These are phyloP conservation scores for Pythium volutum DNA, from an alignment of 352 stramenopile genomes.

Conservation along the genomic window DNA sequence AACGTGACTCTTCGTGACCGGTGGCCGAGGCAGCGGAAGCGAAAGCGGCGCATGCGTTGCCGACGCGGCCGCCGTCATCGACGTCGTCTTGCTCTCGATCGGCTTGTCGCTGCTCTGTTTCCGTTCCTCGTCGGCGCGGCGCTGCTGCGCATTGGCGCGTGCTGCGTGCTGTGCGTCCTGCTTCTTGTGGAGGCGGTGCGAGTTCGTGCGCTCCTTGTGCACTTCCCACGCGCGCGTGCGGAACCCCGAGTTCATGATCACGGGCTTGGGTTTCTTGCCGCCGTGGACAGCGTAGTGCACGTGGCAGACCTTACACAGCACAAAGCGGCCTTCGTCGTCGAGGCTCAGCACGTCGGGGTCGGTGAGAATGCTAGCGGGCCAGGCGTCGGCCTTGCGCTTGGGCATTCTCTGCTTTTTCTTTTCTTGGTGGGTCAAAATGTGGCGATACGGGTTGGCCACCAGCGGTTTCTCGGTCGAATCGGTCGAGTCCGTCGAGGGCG, in stretches of 20 bases:
- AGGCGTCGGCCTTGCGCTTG: conserved; percentile 77
- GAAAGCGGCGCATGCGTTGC: background rate
- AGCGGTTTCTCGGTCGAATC: conserved; percentile 7
- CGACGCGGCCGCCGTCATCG: background rate
- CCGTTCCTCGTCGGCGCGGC: conserved; percentile 22
- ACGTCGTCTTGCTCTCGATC: background rate
- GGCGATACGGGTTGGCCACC: conserved; percentile 12
- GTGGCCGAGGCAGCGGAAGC: background rate
- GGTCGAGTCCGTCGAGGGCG: conserved; percentile 14
- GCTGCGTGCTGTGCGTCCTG: conserved; percentile 24
- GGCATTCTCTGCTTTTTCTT: conserved; percentile 51
- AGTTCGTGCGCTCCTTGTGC: conserved; percentile 80
- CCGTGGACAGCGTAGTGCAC: conserved; percentile 78
- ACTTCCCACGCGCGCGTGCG: conserved; percentile 76
- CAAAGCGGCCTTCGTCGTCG: conserved; percentile 72
- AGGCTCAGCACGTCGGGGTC: conserved; percentile 76
- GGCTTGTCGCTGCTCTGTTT: conserved; percentile 10
- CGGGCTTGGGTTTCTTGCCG: conserved; percentile 76
- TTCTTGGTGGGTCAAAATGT: conserved; percentile 38
- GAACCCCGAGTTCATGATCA: conserved; percentile 85
- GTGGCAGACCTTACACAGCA: conserved; percentile 82
- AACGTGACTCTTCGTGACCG: background rate
- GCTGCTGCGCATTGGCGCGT: background rate
- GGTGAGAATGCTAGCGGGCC: conserved; percentile 60
- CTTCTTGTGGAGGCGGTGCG: conserved; percentile 67